These are phyloP conservation scores for Camelina hispida DNA, from an alignment of 345 rosid species.

Conservation along the genomic window DNA sequence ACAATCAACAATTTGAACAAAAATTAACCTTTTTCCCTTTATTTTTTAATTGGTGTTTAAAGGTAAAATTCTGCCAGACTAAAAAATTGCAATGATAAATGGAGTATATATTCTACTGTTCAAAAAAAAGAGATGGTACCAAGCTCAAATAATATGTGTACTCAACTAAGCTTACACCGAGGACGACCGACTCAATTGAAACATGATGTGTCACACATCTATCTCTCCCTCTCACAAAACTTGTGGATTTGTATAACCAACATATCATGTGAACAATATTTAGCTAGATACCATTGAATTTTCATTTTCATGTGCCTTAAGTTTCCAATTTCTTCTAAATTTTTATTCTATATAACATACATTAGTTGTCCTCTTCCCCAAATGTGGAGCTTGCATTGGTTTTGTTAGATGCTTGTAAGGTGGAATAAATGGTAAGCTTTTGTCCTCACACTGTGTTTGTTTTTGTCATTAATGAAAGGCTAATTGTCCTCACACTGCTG, in stretches of 20 bases:
- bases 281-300: constrained; percentile 19
- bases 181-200: constrained; percentile 2
- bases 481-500: constrained; percentile 38
- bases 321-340: constrained; percentile 1
- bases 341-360: background rate
- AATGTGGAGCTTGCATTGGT: constrained; percentile 28
- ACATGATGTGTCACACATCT: background rate
- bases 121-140: no score
- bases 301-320: constrained; percentile 34
- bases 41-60: background rate
- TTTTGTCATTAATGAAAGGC: constrained; percentile 30
- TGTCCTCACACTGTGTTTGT: constrained; percentile 28
- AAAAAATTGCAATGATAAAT: background rate
- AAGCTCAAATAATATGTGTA: no score
- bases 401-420: constrained; percentile 36
- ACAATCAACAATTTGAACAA: no score
- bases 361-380: constrained; percentile 20
- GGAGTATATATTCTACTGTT: no score
- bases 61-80: background rate
- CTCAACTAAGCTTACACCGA: background rate
- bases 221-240: constrained; percentile 30
- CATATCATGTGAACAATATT: constrained; percentile 42
- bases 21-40: background rate
- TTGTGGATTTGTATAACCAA: constrained; percentile 27
- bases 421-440: constrained; percentile 21